phyloP scores from a whole-genome alignment of 345 rosid species.

The Rhizophora mangle region DNA sequence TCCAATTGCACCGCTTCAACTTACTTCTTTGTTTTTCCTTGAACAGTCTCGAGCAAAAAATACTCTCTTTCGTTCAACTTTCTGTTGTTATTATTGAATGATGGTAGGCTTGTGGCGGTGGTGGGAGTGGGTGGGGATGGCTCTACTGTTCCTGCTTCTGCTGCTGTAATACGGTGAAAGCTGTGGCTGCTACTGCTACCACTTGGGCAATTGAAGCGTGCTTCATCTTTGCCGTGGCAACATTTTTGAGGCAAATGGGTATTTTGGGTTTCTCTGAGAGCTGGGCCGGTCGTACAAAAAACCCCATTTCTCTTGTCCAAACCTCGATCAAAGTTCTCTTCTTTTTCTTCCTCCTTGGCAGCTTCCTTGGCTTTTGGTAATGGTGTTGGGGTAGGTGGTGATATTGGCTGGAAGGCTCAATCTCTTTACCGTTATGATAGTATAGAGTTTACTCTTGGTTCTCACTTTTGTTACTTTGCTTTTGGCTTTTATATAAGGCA shows the following conservation, averaged over 20 bases:
- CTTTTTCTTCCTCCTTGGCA: constrained; percentile 5
- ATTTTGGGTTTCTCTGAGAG: background rate
- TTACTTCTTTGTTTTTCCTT: background rate
- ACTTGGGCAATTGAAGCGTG: constrained; percentile 3
- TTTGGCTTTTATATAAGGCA: constrained; percentile 1
- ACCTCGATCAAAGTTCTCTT: constrained; percentile 15
- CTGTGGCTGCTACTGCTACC: constrained; percentile 7
- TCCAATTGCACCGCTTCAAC: background rate
- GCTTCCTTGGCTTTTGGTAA: constrained; percentile 14
- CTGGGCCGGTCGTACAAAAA: constrained; percentile 1
- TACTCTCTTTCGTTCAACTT: background rate
- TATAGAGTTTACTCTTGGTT: background rate
- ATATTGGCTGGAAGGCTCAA: constrained; percentile 58
- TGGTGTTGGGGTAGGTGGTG: constrained; percentile 27
- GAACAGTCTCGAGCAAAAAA: too few relatives aligned
- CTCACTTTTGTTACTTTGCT: background rate
- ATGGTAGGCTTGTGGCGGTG: constrained; percentile 3
- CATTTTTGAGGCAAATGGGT: constrained; percentile 7
- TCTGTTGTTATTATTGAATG: background rate
- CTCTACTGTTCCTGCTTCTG: background rate
- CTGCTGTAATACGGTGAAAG: constrained; percentile 3
- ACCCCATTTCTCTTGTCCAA: constrained; percentile 8
- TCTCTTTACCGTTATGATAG: constrained; percentile 18
- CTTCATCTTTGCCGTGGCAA: background rate
- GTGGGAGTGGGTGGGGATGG: background rate